Base-by-base conservation (phyloP, 371 early-diverging fungal genomes). In the Apophysomyces variabilis region DNA sequence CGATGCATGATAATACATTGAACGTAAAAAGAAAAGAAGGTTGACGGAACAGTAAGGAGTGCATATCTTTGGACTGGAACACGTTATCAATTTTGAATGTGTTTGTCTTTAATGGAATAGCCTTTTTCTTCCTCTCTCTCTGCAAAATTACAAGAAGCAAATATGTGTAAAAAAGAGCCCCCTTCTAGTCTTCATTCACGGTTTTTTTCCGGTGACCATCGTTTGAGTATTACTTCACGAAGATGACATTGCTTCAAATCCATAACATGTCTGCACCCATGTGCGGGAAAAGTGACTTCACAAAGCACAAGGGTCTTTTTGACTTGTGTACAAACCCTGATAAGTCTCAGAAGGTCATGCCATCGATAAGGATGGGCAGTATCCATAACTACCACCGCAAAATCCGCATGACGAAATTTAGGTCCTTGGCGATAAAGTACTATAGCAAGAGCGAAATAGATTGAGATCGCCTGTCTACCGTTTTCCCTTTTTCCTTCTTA, bases 321-420 rank as follows among this genome's bases (percentile, higher is more conserved):
- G 8, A 87, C 89, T 62, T 89, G 88, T 1, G 85, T 75, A 59
- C 89, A 84, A 26, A 90, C 83, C 21, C 92, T 71, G 58, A 83
- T 89, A 5, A 88, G 35, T 5, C 82, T 75, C 45, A 89, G 66
- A n/a, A 90, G 60, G 78, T 79, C 83, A 32, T 75, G 73, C 89
- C 89, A 90, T 77, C 78, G 50, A 54, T 60, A 47, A n/a, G 50
- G 21, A 68, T 41, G 32, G 67, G 59, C 11, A 56, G 41, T 13
- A 60, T 72, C 77, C 32, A 74, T 66, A 16, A 78, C 73, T 38
- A 64, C 41, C 32, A 77, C 79, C 45, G 74, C 76, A 66, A 72
- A 78, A 43, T 74, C 76, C 32, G 73, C 73, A 67, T 79, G 78
- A 9, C 60, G 56, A 60, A 58, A 71, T 5, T 60, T 62, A 3